Base-by-base conservation (phyloP, 225 moss, liverwort and hornwort species). In the Bryum argenteum region DNA sequence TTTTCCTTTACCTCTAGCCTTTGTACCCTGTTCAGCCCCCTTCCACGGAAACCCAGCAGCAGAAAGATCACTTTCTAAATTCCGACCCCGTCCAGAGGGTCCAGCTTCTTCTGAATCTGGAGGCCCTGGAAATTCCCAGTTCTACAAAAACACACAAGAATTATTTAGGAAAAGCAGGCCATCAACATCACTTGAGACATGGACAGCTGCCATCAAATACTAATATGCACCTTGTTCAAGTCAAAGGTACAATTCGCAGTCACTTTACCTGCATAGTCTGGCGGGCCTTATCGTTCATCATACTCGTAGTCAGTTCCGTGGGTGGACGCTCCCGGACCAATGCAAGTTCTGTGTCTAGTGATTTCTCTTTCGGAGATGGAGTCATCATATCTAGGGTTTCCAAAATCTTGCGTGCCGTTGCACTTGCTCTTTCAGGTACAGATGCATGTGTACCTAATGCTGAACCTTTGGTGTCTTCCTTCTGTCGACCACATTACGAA, bases 321-420 rank as follows among this genome's bases (percentile, higher is more conserved):
- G 91, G 91, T 71, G 90, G 89, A 41, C 84, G 91, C 50, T 81
- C 86, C 77, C 93, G 83, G 11, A 94, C 89, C 71, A 80, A 77
- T 41, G 91, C 89, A 19, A 97, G 73, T 75, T 97, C 96, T 45
- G 94, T 87, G 66, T 90, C 90, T 45, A 94, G 61, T 10, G 86
- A 83, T 73, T 90, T 97, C 10, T 91, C 89, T 61, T 85, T 83
- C 0, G 93, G 96, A 70, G 96, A 93, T 70, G 96, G 93, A 63
- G 93, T 91, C 91, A 97, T 94, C 87, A 87, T 90, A 43, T 97
- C 96, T 67, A 97, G 69, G 53, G 96, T 97, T 77, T 93, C 96
- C 75, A 97, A 65, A 78, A 97, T 97, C 79, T 92, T 97, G 4
- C 96, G 91, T 22, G 96, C 96, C 45, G 96, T 97, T 70, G 88